Percentiles rank a stretch among this genome's conserved stretches.
These are phyloP conservation scores for Picochlorum sp. DNA, from an alignment of 139 green algal genomes.

Conservation along the genomic window DNA sequence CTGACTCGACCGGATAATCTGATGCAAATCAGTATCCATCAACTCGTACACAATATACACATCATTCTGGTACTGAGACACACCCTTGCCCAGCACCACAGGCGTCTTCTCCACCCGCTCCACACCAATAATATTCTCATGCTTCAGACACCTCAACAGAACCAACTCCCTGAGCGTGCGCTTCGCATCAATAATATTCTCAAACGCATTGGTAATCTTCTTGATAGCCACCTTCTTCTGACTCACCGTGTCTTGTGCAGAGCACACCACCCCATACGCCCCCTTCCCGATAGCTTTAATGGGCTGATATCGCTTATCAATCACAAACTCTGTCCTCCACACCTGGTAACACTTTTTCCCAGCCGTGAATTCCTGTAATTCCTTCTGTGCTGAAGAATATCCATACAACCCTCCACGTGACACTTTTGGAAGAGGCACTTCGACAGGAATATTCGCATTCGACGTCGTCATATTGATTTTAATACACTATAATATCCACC, in stretches of 20 bases:
- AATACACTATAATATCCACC: too few relatives aligned
- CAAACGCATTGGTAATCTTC: constrained; percentile 95
- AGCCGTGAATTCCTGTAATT: constrained; percentile 48
- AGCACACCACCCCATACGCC: constrained; percentile 96
- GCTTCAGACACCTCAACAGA: constrained; percentile 77
- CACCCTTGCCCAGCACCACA: not conserved
- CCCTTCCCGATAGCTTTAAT: constrained; percentile 90
- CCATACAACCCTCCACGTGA: not conserved
- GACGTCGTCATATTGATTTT: not conserved
- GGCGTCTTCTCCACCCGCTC: constrained; percentile 53
- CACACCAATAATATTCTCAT: constrained; percentile 83
- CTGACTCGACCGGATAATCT: constrained; percentile 95
- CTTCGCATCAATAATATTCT: constrained; percentile 88
- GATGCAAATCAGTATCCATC: constrained; percentile 99
- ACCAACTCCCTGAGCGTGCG: constrained; percentile 92
- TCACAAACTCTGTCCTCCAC: constrained; percentile 85
- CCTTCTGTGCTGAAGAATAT: constrained; percentile 60
- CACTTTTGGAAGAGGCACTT: constrained; percentile 4
- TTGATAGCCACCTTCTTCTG: constrained; percentile 92
- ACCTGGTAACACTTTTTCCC: constrained; percentile 75
- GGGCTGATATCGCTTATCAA: constrained; percentile 72
- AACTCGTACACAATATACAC: constrained; percentile 99
- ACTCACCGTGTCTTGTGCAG: constrained; percentile 64
- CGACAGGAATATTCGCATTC: not conserved
- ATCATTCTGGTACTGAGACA: constrained; percentile 63